phyloP scores from a whole-genome alignment of 2,329 filamentous ascomycete species.

The Beauveria sp. region DNA sequence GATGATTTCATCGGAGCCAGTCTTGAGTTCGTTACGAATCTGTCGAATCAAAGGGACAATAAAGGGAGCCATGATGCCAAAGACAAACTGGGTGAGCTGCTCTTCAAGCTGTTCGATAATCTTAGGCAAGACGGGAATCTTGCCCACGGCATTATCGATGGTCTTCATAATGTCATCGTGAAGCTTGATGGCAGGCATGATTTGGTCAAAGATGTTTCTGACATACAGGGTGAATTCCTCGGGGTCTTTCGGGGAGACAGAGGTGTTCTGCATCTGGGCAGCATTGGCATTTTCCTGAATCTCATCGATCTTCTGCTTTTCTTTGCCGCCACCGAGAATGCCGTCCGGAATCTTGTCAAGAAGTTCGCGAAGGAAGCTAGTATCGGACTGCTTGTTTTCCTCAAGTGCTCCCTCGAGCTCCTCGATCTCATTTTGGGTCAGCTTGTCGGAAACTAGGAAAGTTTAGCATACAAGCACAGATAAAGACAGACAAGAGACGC shows the following conservation, averaged over 20 bases:
- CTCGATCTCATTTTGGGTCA: constrained; percentile 84
- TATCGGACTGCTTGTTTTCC: constrained; percentile 55
- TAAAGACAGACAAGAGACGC: neutral
- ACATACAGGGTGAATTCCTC: constrained; percentile 80
- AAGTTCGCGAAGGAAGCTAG: constrained; percentile 69
- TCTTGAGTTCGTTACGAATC: constrained; percentile 79
- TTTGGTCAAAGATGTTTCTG: constrained; percentile 63
- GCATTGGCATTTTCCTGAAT: constrained; percentile 69
- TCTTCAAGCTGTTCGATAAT: constrained; percentile 82
- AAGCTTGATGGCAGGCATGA: constrained; percentile 86
- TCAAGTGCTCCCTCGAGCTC: constrained; percentile 78
- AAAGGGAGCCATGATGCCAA: constrained; percentile 84
- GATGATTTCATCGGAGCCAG: constrained; percentile 81
- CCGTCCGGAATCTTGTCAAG: constrained; percentile 76
- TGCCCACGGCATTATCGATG: constrained; percentile 71
- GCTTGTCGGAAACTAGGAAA: constrained; percentile 68
- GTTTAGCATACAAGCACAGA: constrained; percentile 14
- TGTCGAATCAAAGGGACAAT: constrained; percentile 79
- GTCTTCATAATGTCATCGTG: constrained; percentile 80
- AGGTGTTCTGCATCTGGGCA: constrained; percentile 67
- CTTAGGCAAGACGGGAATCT: constrained; percentile 77
- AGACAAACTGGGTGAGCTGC: constrained; percentile 82
- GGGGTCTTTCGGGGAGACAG: constrained; percentile 68
- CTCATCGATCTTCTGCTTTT: constrained; percentile 69
- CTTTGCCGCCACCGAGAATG: constrained; percentile 67